Base-by-base conservation (phyloP, 2,329 filamentous ascomycete genomes). In the Blastomyces percursus region DNA sequence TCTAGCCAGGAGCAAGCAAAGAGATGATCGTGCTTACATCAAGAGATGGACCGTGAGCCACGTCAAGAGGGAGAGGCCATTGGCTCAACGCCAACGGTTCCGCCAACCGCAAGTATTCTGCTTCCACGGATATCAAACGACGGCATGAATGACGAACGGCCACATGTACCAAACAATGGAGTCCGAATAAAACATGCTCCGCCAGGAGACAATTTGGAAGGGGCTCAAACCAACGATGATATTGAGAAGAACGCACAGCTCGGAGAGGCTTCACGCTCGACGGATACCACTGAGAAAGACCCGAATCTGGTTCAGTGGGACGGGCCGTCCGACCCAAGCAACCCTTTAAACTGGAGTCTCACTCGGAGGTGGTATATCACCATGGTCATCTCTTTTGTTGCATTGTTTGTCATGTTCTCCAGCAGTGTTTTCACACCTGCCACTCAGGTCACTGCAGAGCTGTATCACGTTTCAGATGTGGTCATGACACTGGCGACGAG, bases 401-500 rank as follows among this genome's bases (percentile, higher is more conserved):
- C 78, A 0, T 75, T 82, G 61, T 75, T 72, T 66, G 75, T 80
- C 52, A 81, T 79, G 0, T 81, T 82, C 59, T 73, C 78, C 12
- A 77, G 73, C 52, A 78, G 76, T 48, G 72, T 81, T 48, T 80
- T 79, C 67, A 77, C 73, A 46, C 75, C 78, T 3, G 76, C 78
- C 3, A 78, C 75, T 2, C 19, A 61, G 27, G 71, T 71, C 19
- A 78, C 76, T 0, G 72, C 79, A 3, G 63, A 71, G 52, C 62
- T 78, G 58, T 84, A 78, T 63, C 67, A 71, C 24, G 80, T 83
- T 0, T 77, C 77, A 0, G 71, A 68, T 0, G 77, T 81, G 61
- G 78, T 82, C 3, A 81, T 79, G 65, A 75, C 77, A 0, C 68
- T 84, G 9, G 80, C 78, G 0, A 81, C 79, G 0, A 78, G 77